These are phyloP conservation scores for Fusarium sambucinum DNA, from an alignment of 2,329 filamentous ascomycete species.

Conservation along the genomic window DNA sequence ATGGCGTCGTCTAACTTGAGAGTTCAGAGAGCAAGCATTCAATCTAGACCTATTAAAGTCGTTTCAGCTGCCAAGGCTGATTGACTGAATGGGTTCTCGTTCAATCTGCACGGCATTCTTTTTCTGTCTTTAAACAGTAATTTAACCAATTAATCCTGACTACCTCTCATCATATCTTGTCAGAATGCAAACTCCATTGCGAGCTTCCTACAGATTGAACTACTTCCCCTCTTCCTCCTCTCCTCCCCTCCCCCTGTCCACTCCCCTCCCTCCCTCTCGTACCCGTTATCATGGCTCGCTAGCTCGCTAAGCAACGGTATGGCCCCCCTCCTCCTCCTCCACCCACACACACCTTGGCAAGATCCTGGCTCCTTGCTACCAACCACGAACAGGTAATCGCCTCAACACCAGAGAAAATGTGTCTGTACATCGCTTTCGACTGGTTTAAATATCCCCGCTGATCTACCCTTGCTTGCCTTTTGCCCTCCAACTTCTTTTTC, in stretches of 20 bases:
- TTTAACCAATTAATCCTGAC: constrained; percentile 6
- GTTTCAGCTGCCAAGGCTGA: constrained; percentile 16
- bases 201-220: constrained; percentile 28
- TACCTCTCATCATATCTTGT: constrained; percentile 14
- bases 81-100: background rate
- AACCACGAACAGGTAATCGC: constrained; percentile 21
- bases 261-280: constrained; percentile 3
- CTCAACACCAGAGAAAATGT: constrained; percentile 31
- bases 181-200: constrained; percentile 28
- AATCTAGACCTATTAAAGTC: constrained; percentile 2
- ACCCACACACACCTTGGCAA: constrained; percentile 27
- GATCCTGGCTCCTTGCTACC: constrained; percentile 24
- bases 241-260: background rate
- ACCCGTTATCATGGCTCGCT: constrained; percentile 38
- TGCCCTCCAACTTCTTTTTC: background rate
- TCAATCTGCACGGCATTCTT: constrained; percentile 1
- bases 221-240: background rate
- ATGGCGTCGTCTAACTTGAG: constrained; percentile 1
- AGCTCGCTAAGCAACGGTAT: constrained; percentile 30
- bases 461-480: constrained; percentile 33
- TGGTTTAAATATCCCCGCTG: constrained; percentile 47
- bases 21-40: background rate
- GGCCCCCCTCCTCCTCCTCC: constrained; percentile 2
- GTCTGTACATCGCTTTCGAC: constrained; percentile 26
- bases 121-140: background rate